phyloP scores from a whole-genome alignment of 1,284 basidiomycete genomes.

The Lentinula novae-zelandiae region DNA sequence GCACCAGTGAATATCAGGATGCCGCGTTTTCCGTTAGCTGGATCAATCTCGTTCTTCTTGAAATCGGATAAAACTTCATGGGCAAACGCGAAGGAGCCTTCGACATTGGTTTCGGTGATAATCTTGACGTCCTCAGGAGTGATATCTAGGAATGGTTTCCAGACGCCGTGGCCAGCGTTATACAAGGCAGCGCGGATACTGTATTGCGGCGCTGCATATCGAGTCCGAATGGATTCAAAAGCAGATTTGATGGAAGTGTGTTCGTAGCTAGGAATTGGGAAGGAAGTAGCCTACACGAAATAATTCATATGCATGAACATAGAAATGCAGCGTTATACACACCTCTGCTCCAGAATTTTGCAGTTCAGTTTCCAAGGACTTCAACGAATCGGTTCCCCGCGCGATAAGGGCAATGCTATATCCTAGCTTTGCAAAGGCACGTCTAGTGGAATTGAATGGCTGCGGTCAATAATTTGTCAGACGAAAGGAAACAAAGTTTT shows the following conservation, averaged over 20 bases:
- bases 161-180: slow-evolving; percentile 57
- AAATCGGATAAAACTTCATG: slow-evolving; percentile 60
- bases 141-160: slow-evolving; percentile 67
- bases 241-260: slow-evolving; percentile 47
- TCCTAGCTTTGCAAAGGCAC: slow-evolving; percentile 59
- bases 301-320: background rate
- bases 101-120: slow-evolving; percentile 50
- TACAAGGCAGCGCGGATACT: slow-evolving; percentile 64
- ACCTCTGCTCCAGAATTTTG: slow-evolving; percentile 59
- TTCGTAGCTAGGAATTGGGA: slow-evolving; percentile 57
- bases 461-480: background rate
- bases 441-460: slow-evolving; percentile 33
- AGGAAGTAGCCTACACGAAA: slow-evolving; percentile 48
- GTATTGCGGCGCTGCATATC: slow-evolving; percentile 44
- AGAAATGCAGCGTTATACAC: slow-evolving; percentile 10
- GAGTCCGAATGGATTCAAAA: slow-evolving; percentile 50
- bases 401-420: slow-evolving; percentile 70
- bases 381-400: slow-evolving; percentile 49
- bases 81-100: slow-evolving; percentile 67
- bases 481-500: slow-evolving; percentile 10
- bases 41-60: slow-evolving; percentile 45
- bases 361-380: slow-evolving; percentile 53
- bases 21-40: slow-evolving; percentile 44
- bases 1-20: slow-evolving; percentile 78
- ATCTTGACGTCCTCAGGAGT: slow-evolving; percentile 55